Evolutionary conservation across 768 basidiomycete genomes (phyloP), one percentile per base, ranked within the genome.

Genomic region (Russula olivacea): DNA sequence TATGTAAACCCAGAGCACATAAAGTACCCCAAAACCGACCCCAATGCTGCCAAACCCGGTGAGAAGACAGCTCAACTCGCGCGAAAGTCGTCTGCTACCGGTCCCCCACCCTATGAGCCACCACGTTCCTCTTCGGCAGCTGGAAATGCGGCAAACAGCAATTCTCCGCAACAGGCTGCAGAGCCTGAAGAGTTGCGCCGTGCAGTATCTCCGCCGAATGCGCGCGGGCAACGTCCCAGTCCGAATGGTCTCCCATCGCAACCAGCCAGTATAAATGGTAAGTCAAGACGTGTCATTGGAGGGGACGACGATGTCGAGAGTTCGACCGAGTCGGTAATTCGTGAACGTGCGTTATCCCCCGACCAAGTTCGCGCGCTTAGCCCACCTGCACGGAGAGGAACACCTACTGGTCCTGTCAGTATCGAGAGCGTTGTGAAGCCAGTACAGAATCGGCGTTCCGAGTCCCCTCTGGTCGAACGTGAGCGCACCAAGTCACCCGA

Each of bases 21-120:
- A 79, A 93, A 94, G 76, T 96, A 97, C 72, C 93, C 67, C 12
- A 58, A 63, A 38, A 3, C 93, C 9, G 88, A 91, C 66, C 78
- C 83, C 21, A 81, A 73, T 63, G 76, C 78, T 61, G 69, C 74
- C 17, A 76, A 80, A 28, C 73, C 77, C 41, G 51, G 78, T 68
- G 79, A 66, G 23, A 61, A 65, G 32, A 40, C 8, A 2, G 32
- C 8, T 2, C 55, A 43, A 34, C 73, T 74, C 17, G 72, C 73
- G 53, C 81, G 80, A 48, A 85, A 83, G 70, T 72, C 78, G 3
- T 84, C 86, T 1, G 70, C 79, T n/a, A n/a, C n/a, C 67, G 65
- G 51, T 28, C 14, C 36, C 28, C 30, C 43, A 56, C 40, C 43
- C 50, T 38, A 58, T 40, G 57, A 71, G 52, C 48, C 38, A 21